phyloP scores from a whole-genome alignment of 768 basidiomycete species.

The Mycena olivaceomarginata region DNA sequence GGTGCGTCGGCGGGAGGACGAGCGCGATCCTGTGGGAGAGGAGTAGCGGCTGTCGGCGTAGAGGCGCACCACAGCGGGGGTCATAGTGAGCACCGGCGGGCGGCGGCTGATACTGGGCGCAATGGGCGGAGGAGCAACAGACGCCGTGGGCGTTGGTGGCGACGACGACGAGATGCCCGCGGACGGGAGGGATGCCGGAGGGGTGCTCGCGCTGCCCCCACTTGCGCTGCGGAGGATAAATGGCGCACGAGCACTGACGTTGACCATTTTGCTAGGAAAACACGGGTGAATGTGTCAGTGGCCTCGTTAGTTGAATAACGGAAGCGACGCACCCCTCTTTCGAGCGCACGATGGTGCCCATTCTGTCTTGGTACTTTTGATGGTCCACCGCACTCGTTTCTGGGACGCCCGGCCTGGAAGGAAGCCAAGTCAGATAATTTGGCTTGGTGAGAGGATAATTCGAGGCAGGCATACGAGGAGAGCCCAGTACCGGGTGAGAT shows the following conservation, averaged over 20 bases:
- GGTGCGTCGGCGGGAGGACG: conserved; percentile 9
- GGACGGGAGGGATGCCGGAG: background rate
- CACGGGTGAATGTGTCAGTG: conserved; percentile 16
- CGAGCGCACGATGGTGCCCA: conserved; percentile 74
- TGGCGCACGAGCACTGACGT: conserved; percentile 75
- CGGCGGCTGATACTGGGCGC: background rate
- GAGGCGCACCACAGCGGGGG: conserved; percentile 9
- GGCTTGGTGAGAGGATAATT: background rate
- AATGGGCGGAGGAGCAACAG: background rate
- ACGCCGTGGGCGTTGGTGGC: background rate
- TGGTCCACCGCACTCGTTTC: conserved; percentile 59
- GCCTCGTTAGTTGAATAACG: background rate
- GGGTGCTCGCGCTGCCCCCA: background rate
- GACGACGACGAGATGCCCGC: background rate
- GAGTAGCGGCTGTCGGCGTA: conserved; percentile 21
- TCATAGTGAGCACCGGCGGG: conserved; percentile 27
- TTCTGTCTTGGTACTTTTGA: conserved; percentile 68
- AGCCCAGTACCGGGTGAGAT: background rate
- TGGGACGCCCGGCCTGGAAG: background rate
- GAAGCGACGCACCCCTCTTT: conserved; percentile 72
- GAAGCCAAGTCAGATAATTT: background rate
- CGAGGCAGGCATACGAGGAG: background rate
- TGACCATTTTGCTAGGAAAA: conserved; percentile 79
- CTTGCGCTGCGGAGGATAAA: conserved; percentile 72
- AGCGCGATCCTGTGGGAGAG: conserved; percentile 12